phyloP scores from a whole-genome alignment of 352 stramenopile genomes.

The Globisporangium nagaii region DNA sequence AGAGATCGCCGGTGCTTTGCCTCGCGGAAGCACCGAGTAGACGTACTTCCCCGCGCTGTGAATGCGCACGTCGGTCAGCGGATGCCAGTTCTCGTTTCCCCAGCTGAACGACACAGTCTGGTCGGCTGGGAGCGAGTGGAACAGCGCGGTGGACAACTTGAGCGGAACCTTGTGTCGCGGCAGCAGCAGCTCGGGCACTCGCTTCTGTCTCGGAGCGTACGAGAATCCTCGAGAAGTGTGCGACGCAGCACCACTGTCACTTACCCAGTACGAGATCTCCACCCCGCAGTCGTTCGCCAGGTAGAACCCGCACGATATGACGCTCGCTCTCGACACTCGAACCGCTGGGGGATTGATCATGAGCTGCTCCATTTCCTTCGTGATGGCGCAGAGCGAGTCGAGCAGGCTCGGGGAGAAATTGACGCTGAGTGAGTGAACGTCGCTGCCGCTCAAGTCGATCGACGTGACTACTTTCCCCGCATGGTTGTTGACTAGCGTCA shows the following conservation, averaged over 20 bases:
- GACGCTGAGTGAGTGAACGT: slow-evolving; percentile 52
- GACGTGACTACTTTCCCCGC: slow-evolving; percentile 47
- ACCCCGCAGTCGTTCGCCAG: slow-evolving; percentile 65
- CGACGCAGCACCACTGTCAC: slow-evolving; percentile 32
- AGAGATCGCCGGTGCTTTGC: neutral
- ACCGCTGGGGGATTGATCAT: slow-evolving; percentile 10
- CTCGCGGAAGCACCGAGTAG: slow-evolving; percentile 48
- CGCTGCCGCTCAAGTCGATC: slow-evolving; percentile 44
- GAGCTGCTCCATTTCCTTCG: slow-evolving; percentile 54
- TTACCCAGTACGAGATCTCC: slow-evolving; percentile 62
- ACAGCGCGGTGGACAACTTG: slow-evolving; percentile 64
- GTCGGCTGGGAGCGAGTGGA: slow-evolving; percentile 59
- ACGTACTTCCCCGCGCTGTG: slow-evolving; percentile 74
- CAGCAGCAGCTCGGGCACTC: slow-evolving; percentile 34
- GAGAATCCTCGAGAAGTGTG: slow-evolving; percentile 45
- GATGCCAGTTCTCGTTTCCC: slow-evolving; percentile 64
- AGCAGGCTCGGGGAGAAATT: slow-evolving; percentile 69
- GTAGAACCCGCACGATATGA: slow-evolving; percentile 81
- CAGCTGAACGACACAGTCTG: slow-evolving; percentile 75
- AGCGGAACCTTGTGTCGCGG: slow-evolving; percentile 58
- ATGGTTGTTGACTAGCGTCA: slow-evolving; percentile 29
- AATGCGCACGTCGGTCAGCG: slow-evolving; percentile 71
- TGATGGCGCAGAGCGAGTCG: slow-evolving; percentile 51
- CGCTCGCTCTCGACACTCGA: slow-evolving; percentile 41
- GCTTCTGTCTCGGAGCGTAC: slow-evolving; percentile 42